phyloP scores from a whole-genome alignment of 768 basidiomycete species.

The Lactifluus echinatus region DNA sequence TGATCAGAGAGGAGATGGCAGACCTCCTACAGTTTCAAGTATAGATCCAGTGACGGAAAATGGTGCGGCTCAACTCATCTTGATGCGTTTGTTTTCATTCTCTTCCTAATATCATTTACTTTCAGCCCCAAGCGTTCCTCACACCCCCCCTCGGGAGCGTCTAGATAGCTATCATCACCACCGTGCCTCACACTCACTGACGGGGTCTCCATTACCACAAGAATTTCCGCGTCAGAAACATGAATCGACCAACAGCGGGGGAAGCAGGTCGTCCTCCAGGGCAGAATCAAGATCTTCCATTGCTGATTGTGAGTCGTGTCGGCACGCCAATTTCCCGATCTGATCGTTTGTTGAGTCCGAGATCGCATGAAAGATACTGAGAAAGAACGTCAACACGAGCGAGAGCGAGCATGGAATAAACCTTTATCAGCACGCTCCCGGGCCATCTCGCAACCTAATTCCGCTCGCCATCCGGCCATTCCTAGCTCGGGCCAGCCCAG shows the following conservation, averaged over 20 bases:
- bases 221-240: slow-evolving; percentile 14
- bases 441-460: slow-evolving; percentile 27
- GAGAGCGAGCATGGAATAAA: slow-evolving; percentile 45
- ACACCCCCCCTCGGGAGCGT: slow-evolving; percentile 12
- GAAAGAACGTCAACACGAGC: slow-evolving; percentile 32
- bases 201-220: slow-evolving; percentile 18
- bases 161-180: slow-evolving; percentile 21
- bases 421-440: slow-evolving; percentile 31
- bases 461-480: slow-evolving; percentile 28
- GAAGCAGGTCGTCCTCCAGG: slow-evolving; percentile 15
- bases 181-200: slow-evolving; percentile 18
- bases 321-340: background rate
- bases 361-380: slow-evolving; percentile 26
- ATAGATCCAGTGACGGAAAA: background rate
- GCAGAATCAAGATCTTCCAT: slow-evolving; percentile 13
- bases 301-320: slow-evolving; percentile 19
- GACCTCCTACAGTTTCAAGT: background rate
- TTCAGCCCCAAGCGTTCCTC: background rate
- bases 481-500: background rate
- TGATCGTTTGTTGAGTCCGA: slow-evolving; percentile 19
- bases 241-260: slow-evolving; percentile 7
- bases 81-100: background rate
- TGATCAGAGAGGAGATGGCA: background rate
- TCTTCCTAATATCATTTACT: background rate
- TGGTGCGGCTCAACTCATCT: slow-evolving; percentile 1